Evolutionary conservation across 257 asterid genomes (phyloP), one percentile per base, ranked within the genome.

Genomic region (Echium plantagineum): DNA sequence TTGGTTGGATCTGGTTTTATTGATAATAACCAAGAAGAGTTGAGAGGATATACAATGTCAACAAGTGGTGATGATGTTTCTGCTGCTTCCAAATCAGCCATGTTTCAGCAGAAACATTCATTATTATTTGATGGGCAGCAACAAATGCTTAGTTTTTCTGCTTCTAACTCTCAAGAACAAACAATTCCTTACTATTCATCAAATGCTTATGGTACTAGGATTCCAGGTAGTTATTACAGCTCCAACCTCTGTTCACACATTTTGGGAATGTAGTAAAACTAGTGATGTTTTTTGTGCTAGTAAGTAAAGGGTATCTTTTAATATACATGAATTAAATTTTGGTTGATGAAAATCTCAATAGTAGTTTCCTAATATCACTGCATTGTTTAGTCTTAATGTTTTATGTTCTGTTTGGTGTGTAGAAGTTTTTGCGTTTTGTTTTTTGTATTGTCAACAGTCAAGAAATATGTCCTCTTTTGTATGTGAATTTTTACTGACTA

Each of bases 131-230:
- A 79, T 8, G 81, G 74, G 63, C 90, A 69, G 32, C 96, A 90
- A 38, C 98, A 90, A 57, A 91, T 88, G 98, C 97, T 91, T 59
- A 77, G 97, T 73, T 91, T 91, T 78, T 82, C 98, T 21, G 63
- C 86, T 18, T 85, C 91, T 15, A 77, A 70, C 69, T 51, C 94
- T 28, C 86, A 75, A 58, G 55, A 76, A 62, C 32, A 54, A 18
- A 20, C 88, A 61, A 71, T 70, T 30, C 86, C 91, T 65, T 79
- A 71, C 55, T 63, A 54, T 32, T 8, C 81, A 28, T 66, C 95
- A 60, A 57, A 5, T 66, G 71, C 73, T 28, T 76, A 54, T 77
- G 5, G 61, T 59, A 63, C 46, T 35, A 35, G 63, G 62, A 72
- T 54, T 57, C 35, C 78, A 35, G 71, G 75, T 60, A 22, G 52